These are phyloP conservation scores for Corrigiola litoralis DNA, from an alignment of 179 eudicot genomes.

Conservation along the genomic window DNA sequence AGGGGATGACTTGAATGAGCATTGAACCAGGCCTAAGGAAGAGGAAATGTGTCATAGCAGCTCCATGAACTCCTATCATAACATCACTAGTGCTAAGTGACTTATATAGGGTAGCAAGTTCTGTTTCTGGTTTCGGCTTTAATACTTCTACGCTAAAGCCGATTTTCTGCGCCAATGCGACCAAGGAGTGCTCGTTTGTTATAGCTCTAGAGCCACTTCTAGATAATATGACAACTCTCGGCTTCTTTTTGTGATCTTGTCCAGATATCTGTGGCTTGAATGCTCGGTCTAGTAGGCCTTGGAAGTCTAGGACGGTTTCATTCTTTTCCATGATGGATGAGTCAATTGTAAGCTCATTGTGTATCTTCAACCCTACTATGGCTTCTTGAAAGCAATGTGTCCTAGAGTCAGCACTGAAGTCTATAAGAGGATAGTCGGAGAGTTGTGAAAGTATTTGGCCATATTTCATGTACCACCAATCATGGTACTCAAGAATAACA, in stretches of 20 bases:
- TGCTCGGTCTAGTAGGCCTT: constrained; percentile 48
- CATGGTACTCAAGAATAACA: constrained; percentile 77
- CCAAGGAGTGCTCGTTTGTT: constrained; percentile 51
- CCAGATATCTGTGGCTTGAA: constrained; percentile 29
- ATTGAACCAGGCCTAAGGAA: constrained; percentile 58
- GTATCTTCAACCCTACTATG: constrained; percentile 66
- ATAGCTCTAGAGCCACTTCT: constrained; percentile 68
- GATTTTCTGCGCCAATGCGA: constrained; percentile 53
- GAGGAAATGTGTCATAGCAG: constrained; percentile 88
- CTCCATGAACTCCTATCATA: constrained; percentile 88
- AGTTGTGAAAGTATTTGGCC: constrained; percentile 49
- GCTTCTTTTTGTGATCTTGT: constrained; percentile 22
- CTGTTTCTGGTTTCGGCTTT: constrained; percentile 47
- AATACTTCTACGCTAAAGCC: constrained; percentile 65
- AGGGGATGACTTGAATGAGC: constrained; percentile 70
- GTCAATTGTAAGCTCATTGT: constrained; percentile 73
- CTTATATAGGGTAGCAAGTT: constrained; percentile 58
- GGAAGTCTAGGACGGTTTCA: constrained; percentile 48
- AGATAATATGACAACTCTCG: constrained; percentile 57
- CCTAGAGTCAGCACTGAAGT: constrained; percentile 47
- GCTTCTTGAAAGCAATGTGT: constrained; percentile 82
- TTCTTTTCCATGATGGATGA: constrained; percentile 46
- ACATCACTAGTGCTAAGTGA: constrained; percentile 65
- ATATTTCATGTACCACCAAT: constrained; percentile 85
- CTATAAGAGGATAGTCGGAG: constrained; percentile 61